Conservation (phyloP, 352 stramenopile genomes). For the Thalassiosira exigua region DNA sequence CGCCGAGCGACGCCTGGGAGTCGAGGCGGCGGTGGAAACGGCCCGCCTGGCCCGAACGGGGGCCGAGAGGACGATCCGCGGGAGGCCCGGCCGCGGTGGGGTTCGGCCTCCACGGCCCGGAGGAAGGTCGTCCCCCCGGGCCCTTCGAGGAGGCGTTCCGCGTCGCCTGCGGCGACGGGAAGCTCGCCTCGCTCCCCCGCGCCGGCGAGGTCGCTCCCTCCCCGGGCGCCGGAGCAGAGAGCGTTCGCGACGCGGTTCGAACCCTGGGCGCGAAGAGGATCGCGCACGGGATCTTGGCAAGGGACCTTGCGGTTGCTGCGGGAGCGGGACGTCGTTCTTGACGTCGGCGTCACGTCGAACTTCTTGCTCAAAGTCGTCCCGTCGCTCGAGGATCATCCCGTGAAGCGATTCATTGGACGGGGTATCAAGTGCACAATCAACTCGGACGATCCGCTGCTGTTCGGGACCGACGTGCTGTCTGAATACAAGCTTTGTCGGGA, state of each 20-base stretch:
- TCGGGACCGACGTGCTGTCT: background rate
- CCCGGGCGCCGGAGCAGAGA: background rate
- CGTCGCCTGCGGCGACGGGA: slow-evolving; percentile 3
- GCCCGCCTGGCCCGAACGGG: background rate
- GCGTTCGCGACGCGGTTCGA: background rate
- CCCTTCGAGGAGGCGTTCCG: slow-evolving; percentile 11
- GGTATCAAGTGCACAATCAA: slow-evolving; percentile 20
- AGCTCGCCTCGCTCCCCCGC: slow-evolving; percentile 1
- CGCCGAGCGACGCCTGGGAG: background rate
- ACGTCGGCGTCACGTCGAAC: slow-evolving; percentile 21
- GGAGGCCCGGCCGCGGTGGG: background rate
- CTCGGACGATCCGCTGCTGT: slow-evolving; percentile 9
- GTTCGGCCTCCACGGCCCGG: slow-evolving; percentile 14
- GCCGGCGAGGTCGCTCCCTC: slow-evolving; percentile 11
- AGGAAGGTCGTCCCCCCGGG: slow-evolving; percentile 14
- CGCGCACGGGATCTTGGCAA: slow-evolving; percentile 1
- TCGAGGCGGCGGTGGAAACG: background rate
- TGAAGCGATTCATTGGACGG: background rate
- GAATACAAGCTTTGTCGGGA: slow-evolving; percentile 10
- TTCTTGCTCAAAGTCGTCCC: slow-evolving; percentile 15
- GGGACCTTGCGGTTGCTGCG: slow-evolving; percentile 1
- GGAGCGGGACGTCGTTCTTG: background rate
- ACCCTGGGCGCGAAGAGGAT: slow-evolving; percentile 3
- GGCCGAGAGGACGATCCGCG: slow-evolving; percentile 1
- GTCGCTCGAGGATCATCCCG: background rate